Conservation (phyloP, 2,329 filamentous ascomycete species). For the Colletotrichum truncatum region DNA sequence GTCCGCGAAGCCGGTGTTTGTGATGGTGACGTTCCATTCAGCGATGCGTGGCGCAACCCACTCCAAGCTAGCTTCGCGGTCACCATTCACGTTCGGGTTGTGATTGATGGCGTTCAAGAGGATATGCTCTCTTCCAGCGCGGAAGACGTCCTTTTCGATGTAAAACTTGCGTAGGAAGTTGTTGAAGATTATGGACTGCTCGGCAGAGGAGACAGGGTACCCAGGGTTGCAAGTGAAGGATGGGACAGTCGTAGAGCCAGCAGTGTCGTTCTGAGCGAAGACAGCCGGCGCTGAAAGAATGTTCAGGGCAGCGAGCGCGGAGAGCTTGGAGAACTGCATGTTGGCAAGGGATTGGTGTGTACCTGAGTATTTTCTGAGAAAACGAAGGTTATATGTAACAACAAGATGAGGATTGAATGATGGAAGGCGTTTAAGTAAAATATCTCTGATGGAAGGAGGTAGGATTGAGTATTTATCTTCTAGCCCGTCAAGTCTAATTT, state of each 20-base stretch:
- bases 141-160: neutral
- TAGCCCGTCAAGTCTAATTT: too few relatives aligned
- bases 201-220: neutral
- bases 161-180: neutral
- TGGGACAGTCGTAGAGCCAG: neutral
- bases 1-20: neutral
- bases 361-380: too few relatives aligned
- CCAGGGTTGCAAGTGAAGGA: constrained; percentile 2
- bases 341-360: too few relatives aligned
- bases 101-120: neutral
- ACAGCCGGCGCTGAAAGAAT: too few relatives aligned
- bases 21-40: neutral
- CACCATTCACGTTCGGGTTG: neutral
- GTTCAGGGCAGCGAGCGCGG: too few relatives aligned
- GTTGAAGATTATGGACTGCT: neutral
- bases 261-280: neutral
- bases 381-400: too few relatives aligned
- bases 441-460: too few relatives aligned
- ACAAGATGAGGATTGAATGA: too few relatives aligned
- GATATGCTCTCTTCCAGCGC: neutral
- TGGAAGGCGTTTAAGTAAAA: too few relatives aligned
- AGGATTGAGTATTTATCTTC: too few relatives aligned
- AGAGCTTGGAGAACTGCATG: too few relatives aligned
- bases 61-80: neutral
- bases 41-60: neutral